Percentiles rank a stretch among this genome's conserved stretches.
Conservation (phyloP, 148 eudicot genomes). For the Cornus suecica region DNA sequence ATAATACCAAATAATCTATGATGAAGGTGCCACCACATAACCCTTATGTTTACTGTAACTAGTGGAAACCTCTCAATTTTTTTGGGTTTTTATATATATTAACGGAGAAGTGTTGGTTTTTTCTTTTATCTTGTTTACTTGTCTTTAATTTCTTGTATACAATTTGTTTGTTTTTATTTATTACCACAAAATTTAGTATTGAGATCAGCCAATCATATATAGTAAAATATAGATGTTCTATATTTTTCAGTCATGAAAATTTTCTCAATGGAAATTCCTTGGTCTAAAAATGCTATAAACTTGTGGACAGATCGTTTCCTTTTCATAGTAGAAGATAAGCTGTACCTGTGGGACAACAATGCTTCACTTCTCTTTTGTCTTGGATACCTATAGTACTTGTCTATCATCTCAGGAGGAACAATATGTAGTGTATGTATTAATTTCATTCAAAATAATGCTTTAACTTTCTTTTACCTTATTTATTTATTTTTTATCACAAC, state of each 20-base stretch:
- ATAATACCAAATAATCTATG: background rate
- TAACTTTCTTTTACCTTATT: background rate
- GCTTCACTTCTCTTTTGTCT: background rate
- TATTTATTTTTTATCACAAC: no score
- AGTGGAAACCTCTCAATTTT: background rate
- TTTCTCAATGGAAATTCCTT: background rate
- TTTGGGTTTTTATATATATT: background rate
- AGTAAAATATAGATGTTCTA: background rate
- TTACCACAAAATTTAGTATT: no score
- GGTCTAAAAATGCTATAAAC: background rate
- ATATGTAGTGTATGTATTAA: no score
- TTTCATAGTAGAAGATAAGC: background rate
- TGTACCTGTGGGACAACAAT: background rate
- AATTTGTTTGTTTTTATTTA: no score
- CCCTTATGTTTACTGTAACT: background rate
- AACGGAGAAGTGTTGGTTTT: background rate
- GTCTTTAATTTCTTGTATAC: no score
- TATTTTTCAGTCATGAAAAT: background rate
- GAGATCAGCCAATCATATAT: background rate
- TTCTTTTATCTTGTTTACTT: no score
- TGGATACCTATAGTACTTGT: background rate
- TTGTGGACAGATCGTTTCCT: background rate
- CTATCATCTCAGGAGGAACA: background rate
- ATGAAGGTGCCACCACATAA: background rate
- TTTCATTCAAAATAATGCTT: background rate